These are phyloP conservation scores for Fusarium nelsonii DNA, from an alignment of 2,329 filamentous ascomycete genomes.

Conservation along the genomic window DNA sequence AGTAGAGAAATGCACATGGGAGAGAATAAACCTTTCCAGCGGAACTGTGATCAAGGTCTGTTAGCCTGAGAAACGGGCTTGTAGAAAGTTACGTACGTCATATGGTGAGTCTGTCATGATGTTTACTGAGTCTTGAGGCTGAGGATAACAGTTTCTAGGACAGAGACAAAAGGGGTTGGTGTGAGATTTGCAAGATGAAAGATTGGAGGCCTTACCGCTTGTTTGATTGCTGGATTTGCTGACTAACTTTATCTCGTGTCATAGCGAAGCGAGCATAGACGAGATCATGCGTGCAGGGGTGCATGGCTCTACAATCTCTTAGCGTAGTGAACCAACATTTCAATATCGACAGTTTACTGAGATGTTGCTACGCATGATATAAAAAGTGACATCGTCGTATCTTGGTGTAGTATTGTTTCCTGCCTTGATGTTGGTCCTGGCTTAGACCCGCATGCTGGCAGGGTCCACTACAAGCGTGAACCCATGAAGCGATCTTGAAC, in stretches of 20 bases:
- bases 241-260: conserved; percentile 9
- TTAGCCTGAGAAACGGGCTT: background rate
- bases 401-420: background rate
- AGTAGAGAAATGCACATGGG: background rate
- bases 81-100: background rate
- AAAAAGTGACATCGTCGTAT: background rate
- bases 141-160: background rate
- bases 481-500: no score
- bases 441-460: no score
- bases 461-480: no score
- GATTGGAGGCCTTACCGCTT: conserved; percentile 11
- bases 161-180: background rate
- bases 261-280: conserved; percentile 7
- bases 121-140: background rate
- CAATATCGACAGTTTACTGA: background rate
- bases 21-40: background rate
- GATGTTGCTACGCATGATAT: no score
- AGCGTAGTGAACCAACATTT: background rate
- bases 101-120: background rate
- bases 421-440: background rate
- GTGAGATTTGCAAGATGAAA: conserved; percentile 4
- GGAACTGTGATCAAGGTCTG: background rate
- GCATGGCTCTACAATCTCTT: background rate
- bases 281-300: conserved; percentile 6
- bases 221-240: background rate